These are phyloP conservation scores for Solanum chiquidenum DNA, from an alignment of 257 asterid species.

Conservation along the genomic window DNA sequence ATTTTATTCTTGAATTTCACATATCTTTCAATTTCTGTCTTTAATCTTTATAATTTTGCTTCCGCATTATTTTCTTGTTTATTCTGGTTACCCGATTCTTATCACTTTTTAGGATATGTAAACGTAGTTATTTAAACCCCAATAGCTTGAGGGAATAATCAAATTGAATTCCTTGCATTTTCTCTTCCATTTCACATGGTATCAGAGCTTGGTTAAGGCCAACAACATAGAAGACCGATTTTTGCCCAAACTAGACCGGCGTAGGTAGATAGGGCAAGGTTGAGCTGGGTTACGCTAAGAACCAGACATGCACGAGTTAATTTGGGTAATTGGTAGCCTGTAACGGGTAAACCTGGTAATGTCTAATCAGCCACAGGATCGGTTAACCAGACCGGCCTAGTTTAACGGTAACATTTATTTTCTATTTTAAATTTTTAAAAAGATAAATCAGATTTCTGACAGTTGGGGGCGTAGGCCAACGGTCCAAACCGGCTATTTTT, in stretches of 20 bases:
- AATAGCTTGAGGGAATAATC: background rate
- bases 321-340: background rate
- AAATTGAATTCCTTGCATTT: background rate
- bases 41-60: too few species aligned
- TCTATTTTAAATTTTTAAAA: background rate
- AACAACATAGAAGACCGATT: background rate
- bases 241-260: background rate
- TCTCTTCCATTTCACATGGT: background rate
- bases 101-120: background rate
- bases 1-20: too few species aligned
- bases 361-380: background rate
- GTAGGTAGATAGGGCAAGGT: background rate
- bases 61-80: too few species aligned
- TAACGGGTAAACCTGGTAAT: background rate
- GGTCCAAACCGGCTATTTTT: background rate
- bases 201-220: background rate
- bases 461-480: background rate
- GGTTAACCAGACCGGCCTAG: background rate
- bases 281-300: background rate
- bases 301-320: background rate
- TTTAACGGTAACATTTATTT: background rate
- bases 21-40: too few species aligned
- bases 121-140: background rate
- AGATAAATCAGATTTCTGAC: background rate
- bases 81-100: too few species aligned